Evolutionary conservation across 2,329 filamentous ascomycete species (phyloP), one percentile per base, ranked within the genome.

Genomic region (Neonectria coccinea): DNA sequence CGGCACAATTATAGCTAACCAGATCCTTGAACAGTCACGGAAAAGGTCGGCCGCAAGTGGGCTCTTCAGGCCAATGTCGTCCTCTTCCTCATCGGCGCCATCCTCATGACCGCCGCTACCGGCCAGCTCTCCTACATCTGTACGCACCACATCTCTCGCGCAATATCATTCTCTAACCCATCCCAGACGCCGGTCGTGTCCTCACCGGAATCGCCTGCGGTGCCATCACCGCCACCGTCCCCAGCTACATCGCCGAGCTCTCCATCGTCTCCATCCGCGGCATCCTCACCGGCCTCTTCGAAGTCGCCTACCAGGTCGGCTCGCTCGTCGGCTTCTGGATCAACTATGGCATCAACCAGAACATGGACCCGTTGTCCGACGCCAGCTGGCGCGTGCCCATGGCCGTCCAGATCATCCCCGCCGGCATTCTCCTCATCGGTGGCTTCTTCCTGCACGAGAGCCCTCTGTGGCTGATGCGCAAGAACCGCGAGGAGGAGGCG

Each of bases 201-300:
- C 78, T 89, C 36, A 86, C 84, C 2, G 86, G 87, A 1, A 82
- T 86, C 73, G 86, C 85, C 20, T 83, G 87, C 50, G 87, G 86
- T n/a, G 75, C 86, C 44, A 81, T 88, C 71, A 85, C 83, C 9
- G 87, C 86, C 71, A 86, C 84, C 6, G 85, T 90, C 3, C 89
- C 88, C 3, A 83, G 88, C 36, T 91, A 91, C 73, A 88, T 89
- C 62, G 85, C 88, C 10, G 89, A 91, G 73, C 84, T 86, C 58
- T 87, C 88, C 0, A 82, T 87, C 68, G 83, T 87, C 0, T 84
- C 84, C 2, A 87, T 84, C 57, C 83, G 88, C 70, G 88, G 88
- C 69, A 79, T 87, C 27, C 82, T 88, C 3, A 86, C 86, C 7
- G 86, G 86, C 14, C 74, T 86, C 29, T 86, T 81, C 68, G 80